phyloP scores from a whole-genome alignment of 306 rosid genomes.

The Bauhinia variegata region DNA sequence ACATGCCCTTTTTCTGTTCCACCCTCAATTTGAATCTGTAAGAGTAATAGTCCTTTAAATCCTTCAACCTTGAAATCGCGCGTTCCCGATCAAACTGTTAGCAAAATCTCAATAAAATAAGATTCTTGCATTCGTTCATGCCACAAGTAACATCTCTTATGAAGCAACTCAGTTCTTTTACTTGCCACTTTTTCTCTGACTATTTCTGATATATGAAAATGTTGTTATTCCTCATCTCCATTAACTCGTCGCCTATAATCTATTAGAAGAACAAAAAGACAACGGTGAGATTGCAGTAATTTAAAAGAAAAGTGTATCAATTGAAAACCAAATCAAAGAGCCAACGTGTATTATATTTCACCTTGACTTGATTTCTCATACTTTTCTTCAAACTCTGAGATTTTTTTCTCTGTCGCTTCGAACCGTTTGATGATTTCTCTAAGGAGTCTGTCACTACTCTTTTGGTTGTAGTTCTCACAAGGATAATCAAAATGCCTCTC shows the following conservation, averaged over 20 bases:
- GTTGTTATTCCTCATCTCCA: constrained; percentile 1
- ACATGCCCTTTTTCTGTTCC: background rate
- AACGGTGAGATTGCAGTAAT: background rate
- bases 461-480: background rate
- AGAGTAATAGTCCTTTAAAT: background rate
- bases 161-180: background rate
- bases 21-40: background rate
- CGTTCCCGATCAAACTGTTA: background rate
- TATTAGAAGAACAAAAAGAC: background rate
- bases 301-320: background rate
- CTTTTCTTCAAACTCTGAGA: background rate
- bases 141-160: too few relatives aligned
- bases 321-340: too few relatives aligned
- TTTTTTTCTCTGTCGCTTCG: constrained; percentile 11
- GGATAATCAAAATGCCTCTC: background rate
- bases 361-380: constrained; percentile 27
- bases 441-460: background rate
- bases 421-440: constrained; percentile 26
- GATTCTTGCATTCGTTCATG: background rate
- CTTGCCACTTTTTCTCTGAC: constrained; percentile 22
- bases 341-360: background rate
- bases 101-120: background rate
- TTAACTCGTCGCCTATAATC: constrained; percentile 4
- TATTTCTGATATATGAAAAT: constrained; percentile 9
- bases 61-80: background rate